Evolutionary conservation across 2,329 filamentous ascomycete genomes (phyloP).

Genomic region (Monilinia vaccinii-corymbosi): DNA sequence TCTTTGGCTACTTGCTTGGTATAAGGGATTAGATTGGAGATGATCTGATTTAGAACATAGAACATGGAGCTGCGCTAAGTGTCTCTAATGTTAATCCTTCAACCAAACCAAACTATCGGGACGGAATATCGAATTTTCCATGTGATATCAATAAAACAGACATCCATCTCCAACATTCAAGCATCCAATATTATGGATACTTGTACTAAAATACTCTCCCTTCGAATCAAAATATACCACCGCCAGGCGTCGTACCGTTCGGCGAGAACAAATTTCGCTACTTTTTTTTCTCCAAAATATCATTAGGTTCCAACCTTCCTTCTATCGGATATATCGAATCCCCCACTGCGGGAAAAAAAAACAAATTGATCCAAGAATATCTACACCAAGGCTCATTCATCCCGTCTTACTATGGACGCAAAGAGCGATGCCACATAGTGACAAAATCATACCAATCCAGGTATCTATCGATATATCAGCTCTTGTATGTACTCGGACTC

Average conservation of each 20-base stretch:
- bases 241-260: neutral
- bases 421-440: constrained; percentile 69
- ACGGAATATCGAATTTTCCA: neutral
- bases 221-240: neutral
- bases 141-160: neutral
- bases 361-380: neutral
- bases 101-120: neutral
- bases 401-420: constrained; percentile 63
- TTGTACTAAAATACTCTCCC: neutral
- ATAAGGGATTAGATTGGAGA: neutral
- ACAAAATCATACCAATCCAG: constrained; percentile 71
- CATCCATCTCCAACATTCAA: neutral
- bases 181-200: neutral
- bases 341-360: neutral
- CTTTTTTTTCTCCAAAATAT: neutral
- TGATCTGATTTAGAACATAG: neutral
- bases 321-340: neutral
- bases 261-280: neutral
- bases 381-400: neutral
- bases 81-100: neutral
- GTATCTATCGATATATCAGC: constrained; percentile 48
- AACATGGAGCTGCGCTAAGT: constrained; percentile 5
- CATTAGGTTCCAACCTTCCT: neutral
- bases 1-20: neutral
- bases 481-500: neutral